phyloP scores from a whole-genome alignment of 352 stramenopile genomes.

The Globisporangium apiculatum region DNA sequence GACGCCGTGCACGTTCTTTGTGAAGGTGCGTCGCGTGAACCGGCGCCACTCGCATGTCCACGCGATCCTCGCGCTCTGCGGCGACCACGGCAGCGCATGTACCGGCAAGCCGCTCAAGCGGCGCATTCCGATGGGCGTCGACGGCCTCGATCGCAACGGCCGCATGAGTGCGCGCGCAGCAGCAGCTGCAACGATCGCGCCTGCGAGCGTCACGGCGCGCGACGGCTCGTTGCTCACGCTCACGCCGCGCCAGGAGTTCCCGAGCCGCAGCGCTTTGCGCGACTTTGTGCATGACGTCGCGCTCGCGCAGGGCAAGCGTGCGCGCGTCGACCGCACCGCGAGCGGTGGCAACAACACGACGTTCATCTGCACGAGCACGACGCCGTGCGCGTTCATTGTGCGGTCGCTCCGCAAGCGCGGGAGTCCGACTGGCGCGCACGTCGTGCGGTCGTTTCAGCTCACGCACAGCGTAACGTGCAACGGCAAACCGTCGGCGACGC shows the following conservation, averaged over 20 bases:
- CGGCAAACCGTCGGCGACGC: slow-evolving; percentile 26
- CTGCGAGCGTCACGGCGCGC: slow-evolving; percentile 8
- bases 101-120: slow-evolving; percentile 18
- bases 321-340: slow-evolving; percentile 23
- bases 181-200: background rate
- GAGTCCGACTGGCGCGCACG: background rate
- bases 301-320: slow-evolving; percentile 38
- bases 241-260: slow-evolving; percentile 27
- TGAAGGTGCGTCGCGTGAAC: slow-evolving; percentile 22
- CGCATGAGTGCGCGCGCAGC: background rate
- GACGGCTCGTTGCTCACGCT: slow-evolving; percentile 25
- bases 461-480: slow-evolving; percentile 28
- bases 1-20: slow-evolving; percentile 31
- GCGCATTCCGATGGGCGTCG: no score
- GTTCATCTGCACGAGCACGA: slow-evolving; percentile 37
- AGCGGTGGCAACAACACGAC: slow-evolving; percentile 48
- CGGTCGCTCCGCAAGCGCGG: slow-evolving; percentile 13
- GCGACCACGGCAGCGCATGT: slow-evolving; percentile 23
- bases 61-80: slow-evolving; percentile 16
- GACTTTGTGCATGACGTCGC: slow-evolving; percentile 44
- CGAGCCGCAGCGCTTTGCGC: slow-evolving; percentile 23
- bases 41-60: slow-evolving; percentile 3
- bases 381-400: slow-evolving; percentile 34
- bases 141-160: background rate
- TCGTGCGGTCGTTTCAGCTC: slow-evolving; percentile 26